Evolutionary conservation across 441 rosid genomes (phyloP).

Genomic region (Gossypium gossypioides): DNA sequence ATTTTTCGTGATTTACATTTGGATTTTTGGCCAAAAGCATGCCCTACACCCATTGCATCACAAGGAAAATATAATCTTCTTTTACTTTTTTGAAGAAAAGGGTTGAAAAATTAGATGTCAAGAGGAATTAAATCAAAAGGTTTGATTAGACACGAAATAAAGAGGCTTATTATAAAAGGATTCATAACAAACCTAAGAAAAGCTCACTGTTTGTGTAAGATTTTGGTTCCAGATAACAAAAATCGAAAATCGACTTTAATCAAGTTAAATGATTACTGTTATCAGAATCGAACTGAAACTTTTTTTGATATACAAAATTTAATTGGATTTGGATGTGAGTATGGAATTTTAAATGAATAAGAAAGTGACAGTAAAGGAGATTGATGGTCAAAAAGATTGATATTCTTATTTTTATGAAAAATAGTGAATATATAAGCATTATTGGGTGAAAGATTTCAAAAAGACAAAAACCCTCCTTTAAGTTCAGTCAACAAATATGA

Average conservation of each 20-base stretch:
- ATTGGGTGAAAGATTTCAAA: too few species aligned
- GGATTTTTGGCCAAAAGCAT: not conserved
- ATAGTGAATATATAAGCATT: too few species aligned
- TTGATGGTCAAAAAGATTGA: conserved; percentile 45
- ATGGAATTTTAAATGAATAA: too few species aligned
- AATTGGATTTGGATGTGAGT: too few species aligned
- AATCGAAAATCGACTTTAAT: too few species aligned
- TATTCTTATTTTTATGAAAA: not conserved
- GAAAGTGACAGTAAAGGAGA: conserved; percentile 9
- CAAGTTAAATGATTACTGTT: too few species aligned
- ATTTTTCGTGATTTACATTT: not conserved
- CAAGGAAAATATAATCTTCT: not conserved
- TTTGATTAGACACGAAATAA: conserved; percentile 28
- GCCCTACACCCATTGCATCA: not conserved
- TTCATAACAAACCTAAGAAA: conserved; percentile 22
- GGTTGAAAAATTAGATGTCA: conserved; percentile 10
- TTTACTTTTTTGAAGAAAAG: not conserved
- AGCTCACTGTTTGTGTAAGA: not conserved
- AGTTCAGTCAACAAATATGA: conserved; percentile 40
- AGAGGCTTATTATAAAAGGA: conserved; percentile 8
- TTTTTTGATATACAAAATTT: too few species aligned
- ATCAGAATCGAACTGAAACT: too few species aligned
- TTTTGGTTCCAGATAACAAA: too few species aligned
- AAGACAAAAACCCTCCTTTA: conserved; percentile 2
- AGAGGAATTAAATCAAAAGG: conserved; percentile 1